Conservation (phyloP, 495 filamentous ascomycete species). For the Xylaria flabelliformis region DNA sequence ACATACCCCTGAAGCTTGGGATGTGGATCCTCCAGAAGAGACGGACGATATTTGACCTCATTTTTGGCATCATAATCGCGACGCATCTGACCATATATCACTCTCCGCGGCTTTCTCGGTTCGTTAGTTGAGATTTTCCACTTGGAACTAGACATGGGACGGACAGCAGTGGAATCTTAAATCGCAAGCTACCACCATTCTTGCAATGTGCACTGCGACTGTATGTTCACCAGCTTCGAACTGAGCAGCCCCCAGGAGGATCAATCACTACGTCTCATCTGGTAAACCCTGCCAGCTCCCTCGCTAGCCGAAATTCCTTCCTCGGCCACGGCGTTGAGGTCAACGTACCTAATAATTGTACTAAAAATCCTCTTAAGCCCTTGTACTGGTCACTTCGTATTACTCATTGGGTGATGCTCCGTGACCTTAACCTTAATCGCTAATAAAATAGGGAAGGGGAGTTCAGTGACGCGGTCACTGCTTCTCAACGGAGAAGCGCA, state of each 20-base stretch:
- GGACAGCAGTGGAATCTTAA: not conserved
- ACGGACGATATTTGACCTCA: slow-evolving; percentile 24
- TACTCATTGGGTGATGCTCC: slow-evolving; percentile 9
- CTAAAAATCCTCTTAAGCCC: not conserved
- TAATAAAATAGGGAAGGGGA: slow-evolving; percentile 9
- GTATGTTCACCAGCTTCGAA: not conserved
- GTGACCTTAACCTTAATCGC: not conserved
- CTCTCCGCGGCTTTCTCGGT: not conserved
- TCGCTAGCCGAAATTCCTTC: slow-evolving; percentile 22
- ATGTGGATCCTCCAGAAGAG: slow-evolving; percentile 24
- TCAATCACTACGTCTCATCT: slow-evolving; percentile 13
- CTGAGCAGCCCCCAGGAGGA: slow-evolving; percentile 19
- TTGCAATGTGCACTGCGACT: slow-evolving; percentile 9
- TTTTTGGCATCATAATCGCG: slow-evolving; percentile 15
- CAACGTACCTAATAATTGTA: not conserved
- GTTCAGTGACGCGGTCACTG: not conserved
- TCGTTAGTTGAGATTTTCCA: not conserved
- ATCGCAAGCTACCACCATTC: not conserved
- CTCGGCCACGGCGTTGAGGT: not conserved
- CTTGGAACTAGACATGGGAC: not conserved
- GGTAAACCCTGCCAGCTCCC: slow-evolving; percentile 4
- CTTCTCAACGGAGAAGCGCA: slow-evolving; percentile 15
- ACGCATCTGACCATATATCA: slow-evolving; percentile 18
- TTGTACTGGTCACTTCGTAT: not conserved
- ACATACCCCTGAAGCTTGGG: slow-evolving; percentile 26